Percentiles rank a stretch among this genome's conserved stretches.
These are phyloP conservation scores for Phlebopus sp. DNA, from an alignment of 1,284 basidiomycete species.

Conservation along the genomic window DNA sequence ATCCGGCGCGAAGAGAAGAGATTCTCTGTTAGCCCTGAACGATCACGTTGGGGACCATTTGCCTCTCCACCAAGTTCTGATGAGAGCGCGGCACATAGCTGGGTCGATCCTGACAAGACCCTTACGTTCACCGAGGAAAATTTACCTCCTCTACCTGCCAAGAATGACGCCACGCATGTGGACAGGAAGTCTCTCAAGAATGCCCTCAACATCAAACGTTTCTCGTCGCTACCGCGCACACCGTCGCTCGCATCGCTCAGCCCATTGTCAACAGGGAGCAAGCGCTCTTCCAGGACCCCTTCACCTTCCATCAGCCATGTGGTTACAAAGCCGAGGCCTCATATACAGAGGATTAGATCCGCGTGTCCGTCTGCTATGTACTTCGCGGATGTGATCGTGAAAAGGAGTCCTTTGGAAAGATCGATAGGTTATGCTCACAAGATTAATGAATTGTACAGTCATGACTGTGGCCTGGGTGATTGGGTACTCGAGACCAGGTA, in stretches of 20 bases:
- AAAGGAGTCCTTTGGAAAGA: conserved; percentile 67
- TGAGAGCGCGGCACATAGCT: conserved; percentile 16
- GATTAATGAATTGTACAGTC: conserved; percentile 77
- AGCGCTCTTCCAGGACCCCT: conserved; percentile 39
- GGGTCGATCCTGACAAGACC: conserved; percentile 21
- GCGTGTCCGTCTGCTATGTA: conserved; percentile 73
- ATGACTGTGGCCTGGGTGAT: conserved; percentile 76
- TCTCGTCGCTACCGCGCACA: conserved; percentile 57
- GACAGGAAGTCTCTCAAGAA: conserved; percentile 27
- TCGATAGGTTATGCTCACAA: conserved; percentile 77
- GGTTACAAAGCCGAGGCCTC: conserved; percentile 15
- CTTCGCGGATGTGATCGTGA: conserved; percentile 62
- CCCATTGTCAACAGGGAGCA: conserved; percentile 24
- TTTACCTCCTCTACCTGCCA: conserved; percentile 33
- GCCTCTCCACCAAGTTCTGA: conserved; percentile 22
- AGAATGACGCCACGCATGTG: conserved; percentile 23
- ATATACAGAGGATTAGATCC: conserved; percentile 42
- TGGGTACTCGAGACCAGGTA: conserved; percentile 65
- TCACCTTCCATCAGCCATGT: conserved; percentile 34
- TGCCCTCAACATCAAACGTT: conserved; percentile 48
- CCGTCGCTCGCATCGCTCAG: conserved; percentile 43
- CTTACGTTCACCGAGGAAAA: conserved; percentile 16
- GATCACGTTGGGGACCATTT: conserved; percentile 2
- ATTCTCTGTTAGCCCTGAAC: conserved; percentile 12
- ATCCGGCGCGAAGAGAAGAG: conserved; percentile 30